These are phyloP conservation scores for Stagonosporopsis vannaccii DNA, from an alignment of 2,329 filamentous ascomycete genomes.

Conservation along the genomic window DNA sequence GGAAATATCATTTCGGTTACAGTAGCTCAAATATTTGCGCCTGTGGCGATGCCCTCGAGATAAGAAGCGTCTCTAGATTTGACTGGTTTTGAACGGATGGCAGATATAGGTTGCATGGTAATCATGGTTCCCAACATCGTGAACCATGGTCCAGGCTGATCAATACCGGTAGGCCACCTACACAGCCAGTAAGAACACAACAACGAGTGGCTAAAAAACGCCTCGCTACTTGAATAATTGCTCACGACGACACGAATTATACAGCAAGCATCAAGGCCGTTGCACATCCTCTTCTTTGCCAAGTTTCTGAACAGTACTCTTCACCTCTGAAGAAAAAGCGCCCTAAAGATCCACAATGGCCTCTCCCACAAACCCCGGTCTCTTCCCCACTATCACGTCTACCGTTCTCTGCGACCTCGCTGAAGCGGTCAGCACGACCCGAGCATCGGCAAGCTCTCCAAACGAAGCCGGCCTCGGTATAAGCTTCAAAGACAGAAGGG, in stretches of 20 bases:
- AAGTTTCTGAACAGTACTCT: not conserved
- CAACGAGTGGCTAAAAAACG: not conserved
- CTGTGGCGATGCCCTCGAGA: not conserved
- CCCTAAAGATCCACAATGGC: not conserved
- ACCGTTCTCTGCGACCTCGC: not conserved
- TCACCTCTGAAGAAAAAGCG: not conserved
- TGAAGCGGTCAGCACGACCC: not conserved
- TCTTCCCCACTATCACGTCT: slow-evolving; percentile 1
- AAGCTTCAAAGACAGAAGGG: not conserved
- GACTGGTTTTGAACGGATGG: no score
- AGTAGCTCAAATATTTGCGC: not conserved
- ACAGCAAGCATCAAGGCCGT: not conserved
- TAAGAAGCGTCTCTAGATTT: no score
- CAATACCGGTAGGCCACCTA: not conserved
- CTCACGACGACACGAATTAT: not conserved
- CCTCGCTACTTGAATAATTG: not conserved
- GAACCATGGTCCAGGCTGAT: not conserved
- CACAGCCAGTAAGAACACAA: no score
- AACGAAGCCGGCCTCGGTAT: not conserved
- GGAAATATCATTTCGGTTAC: not conserved
- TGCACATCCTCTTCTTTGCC: not conserved
- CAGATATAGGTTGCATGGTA: not conserved
- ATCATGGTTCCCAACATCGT: not conserved
- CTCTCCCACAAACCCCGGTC: not conserved
- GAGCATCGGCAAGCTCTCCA: not conserved